Evolutionary conservation across 2,329 filamentous ascomycete genomes (phyloP).

Genomic region (Pseudogymnoascus sp.): DNA sequence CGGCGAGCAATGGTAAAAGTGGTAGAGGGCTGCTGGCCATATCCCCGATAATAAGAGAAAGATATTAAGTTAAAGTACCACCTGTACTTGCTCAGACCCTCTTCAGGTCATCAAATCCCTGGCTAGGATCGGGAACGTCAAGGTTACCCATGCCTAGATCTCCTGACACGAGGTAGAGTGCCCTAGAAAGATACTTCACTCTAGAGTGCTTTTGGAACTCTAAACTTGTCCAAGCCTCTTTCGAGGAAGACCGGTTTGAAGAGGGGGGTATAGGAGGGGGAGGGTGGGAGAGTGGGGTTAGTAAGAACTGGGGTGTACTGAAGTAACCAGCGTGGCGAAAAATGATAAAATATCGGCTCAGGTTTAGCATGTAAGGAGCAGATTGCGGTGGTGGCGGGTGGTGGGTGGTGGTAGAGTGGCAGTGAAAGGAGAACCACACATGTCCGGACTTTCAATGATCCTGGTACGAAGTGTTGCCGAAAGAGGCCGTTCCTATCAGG

Average conservation of each 20-base stretch:
- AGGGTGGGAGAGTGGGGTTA: neutral
- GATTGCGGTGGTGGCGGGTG: neutral
- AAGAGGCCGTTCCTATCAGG: constrained; percentile 5
- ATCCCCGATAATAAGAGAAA: constrained; percentile 45
- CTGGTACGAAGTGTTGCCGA: neutral
- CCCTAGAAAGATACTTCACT: neutral
- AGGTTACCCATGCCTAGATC: constrained; percentile 22
- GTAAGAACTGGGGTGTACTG: neutral
- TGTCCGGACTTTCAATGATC: constrained; percentile 5
- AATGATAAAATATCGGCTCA: constrained; percentile 3
- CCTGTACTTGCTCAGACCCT: constrained; percentile 2
- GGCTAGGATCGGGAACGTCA: constrained; percentile 20
- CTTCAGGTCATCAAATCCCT: constrained; percentile 14
- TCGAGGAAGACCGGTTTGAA: neutral
- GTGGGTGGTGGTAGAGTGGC: neutral
- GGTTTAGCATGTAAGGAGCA: constrained; percentile 2
- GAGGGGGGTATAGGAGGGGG: neutral
- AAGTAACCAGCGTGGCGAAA: neutral
- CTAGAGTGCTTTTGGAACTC: constrained; percentile 5
- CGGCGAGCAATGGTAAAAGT: constrained; percentile 30
- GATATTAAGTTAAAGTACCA: constrained; percentile 23
- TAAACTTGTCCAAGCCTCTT: constrained; percentile 3
- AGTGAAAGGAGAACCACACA: neutral
- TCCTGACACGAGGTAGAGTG: constrained; percentile 22
- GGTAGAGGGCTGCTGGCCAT: constrained; percentile 40